Base-by-base conservation (phyloP, 805 yeast species). In the Candida piceae region DNA sequence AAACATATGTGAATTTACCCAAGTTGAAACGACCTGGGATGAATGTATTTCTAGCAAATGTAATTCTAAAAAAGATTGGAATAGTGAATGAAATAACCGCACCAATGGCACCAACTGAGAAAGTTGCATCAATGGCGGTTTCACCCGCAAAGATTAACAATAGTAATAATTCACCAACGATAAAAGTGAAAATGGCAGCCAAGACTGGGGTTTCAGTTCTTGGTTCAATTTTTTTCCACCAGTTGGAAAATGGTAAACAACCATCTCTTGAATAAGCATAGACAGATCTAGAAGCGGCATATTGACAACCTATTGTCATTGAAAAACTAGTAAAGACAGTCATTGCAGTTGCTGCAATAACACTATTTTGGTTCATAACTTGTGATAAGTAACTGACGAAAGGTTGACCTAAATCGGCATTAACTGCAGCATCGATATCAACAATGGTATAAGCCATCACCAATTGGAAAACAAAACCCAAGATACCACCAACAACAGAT, bases 21-120 rank as follows among this genome's bases (percentile, higher is more conserved):
- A 80, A 62, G 53, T 70, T 61, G 78, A 81, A 78, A 4, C 85
- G 86, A 3, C 86, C 86, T 8, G 70, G 72, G 42, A 62, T 60
- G 63, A 79, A 80, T 1, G 66, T 60, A 24, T 69, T 62, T 38
- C 72, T 58, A 3, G 78, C 68, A 48, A 69, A 71, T 4, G 80
- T 71, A 49, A 76, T 70, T 50, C 76, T 73, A 39, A 79, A 64
- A 10, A 74, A 50, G 12, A 79, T 74, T 6, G 86, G 86, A 49
- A 74, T 61, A 19, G 74, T 67, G 61, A 78, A 80, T 3, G 84
- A 78, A 41, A 78, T 67, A 50, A 78, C 77, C 1, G 81, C 76
- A 6, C 82, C 72, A 51, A 80, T 78, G 34, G 84, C 85, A 22
- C 84, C 84, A 31, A 80, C 84, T 3, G 84, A 77, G 62, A 80